Base-by-base conservation (phyloP, 768 basidiomycete species). In the Boletales sp. region DNA sequence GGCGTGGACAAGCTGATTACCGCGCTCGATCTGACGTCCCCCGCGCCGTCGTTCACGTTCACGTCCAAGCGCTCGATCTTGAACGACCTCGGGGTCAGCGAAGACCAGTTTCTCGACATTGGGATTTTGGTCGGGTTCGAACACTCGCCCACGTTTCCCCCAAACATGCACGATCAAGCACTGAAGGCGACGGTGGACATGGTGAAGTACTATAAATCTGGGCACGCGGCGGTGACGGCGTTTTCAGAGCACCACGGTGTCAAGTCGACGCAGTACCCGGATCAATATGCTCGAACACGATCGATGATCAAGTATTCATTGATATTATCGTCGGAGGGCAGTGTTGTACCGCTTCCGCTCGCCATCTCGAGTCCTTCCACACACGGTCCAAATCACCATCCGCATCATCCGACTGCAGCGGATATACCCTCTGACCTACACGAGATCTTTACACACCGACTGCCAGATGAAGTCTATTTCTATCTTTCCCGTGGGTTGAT, bases 401-500 rank as follows among this genome's bases (percentile, higher is more conserved):
- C 73, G 17, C 81, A 83, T 57, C 83, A 86, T 52, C 81, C 87
- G 37, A 91, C 90, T 0, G 82, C 87, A 0, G 83, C 86, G 25
- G 96, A 98, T 62, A 85, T 98, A 50, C 96, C 96, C 3, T 67
- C 71, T 43, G 95, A 98, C 69, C 72, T 99, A 35, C 90, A 95
- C 64, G 93, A 96, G 46, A 89, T 98, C 53, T 98, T 97, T 73
- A 94, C 93, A 10, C 75, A 90, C 68, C 86, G 93, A 40, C 77
- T 99, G 21, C 95, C 95, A 1, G 96, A 98, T 67, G 94, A 98
- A 66, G 79, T 97, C 51, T 98, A 94, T 73, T 97, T 86, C 69
- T 96, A 97, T 67, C 80, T 98, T 56, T 96, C 93, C 35, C 86
- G 93, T 15, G 95, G 96, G 6, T 79, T 98, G 13, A 66, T 97